Percentiles rank a stretch among this genome's conserved stretches.
These are phyloP conservation scores for Grigorovia jiainica DNA, from an alignment of 805 yeast species.

Conservation along the genomic window DNA sequence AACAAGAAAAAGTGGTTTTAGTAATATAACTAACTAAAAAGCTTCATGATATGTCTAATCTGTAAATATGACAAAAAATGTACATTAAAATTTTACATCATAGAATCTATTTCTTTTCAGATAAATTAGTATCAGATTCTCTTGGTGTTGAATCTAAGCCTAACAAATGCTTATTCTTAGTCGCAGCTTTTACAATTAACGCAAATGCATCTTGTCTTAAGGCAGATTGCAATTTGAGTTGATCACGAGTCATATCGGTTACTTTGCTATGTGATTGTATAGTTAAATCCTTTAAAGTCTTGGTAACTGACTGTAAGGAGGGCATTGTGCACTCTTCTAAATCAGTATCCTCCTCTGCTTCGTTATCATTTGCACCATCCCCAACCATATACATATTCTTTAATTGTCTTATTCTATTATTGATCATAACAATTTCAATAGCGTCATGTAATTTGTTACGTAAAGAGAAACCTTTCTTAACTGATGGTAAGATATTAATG, in stretches of 20 bases:
- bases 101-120: too few relatives aligned
- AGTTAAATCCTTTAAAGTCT: slow-evolving; percentile 12
- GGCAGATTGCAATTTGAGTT: slow-evolving; percentile 28
- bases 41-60: too few relatives aligned
- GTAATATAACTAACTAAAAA: too few relatives aligned
- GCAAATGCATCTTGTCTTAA: slow-evolving; percentile 51
- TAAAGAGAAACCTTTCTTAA: slow-evolving; percentile 75
- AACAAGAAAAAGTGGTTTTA: too few relatives aligned
- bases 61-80: too few relatives aligned
- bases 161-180: slow-evolving; percentile 43
- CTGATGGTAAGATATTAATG: slow-evolving; percentile 69
- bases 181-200: slow-evolving; percentile 61
- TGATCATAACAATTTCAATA: slow-evolving; percentile 71
- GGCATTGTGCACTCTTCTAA: slow-evolving; percentile 17
- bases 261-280: slow-evolving; percentile 6
- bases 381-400: slow-evolving; percentile 42
- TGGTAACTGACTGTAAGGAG: slow-evolving; percentile 14
- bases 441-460: slow-evolving; percentile 78
- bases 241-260: slow-evolving; percentile 7
- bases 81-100: too few relatives aligned
- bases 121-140: background rate
- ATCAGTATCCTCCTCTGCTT: slow-evolving; percentile 32
- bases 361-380: slow-evolving; percentile 39
- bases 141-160: background rate
- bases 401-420: slow-evolving; percentile 67